A percentile compares a stretch with the other conserved stretches of the same genome.
These are phyloP conservation scores for Solanum etuberosum DNA, from an alignment of 257 asterid genomes.

Conservation along the genomic window DNA sequence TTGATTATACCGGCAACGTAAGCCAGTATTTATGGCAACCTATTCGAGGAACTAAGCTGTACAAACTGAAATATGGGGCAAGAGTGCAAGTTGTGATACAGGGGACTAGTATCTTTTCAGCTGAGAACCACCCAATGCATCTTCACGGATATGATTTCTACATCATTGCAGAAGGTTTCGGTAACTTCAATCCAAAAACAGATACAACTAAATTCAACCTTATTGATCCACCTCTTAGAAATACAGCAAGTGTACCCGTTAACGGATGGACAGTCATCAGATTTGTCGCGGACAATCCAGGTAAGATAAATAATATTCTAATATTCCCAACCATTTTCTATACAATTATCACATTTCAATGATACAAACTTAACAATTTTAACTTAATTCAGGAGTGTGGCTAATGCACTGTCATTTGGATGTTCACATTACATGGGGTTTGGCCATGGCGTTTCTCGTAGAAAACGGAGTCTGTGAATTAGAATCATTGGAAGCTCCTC, in stretches of 20 bases:
- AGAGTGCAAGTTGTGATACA: slow-evolving; percentile 73
- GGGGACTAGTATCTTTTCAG: slow-evolving; percentile 71
- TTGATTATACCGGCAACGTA: slow-evolving; percentile 80
- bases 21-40: slow-evolving; percentile 79
- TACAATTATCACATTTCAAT: background rate
- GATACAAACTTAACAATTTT: background rate
- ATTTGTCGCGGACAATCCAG: slow-evolving; percentile 92
- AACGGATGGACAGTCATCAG: slow-evolving; percentile 88
- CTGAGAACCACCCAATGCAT: slow-evolving; percentile 92
- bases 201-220: slow-evolving; percentile 67
- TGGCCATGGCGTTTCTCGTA: slow-evolving; percentile 72
- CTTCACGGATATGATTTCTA: slow-evolving; percentile 89
- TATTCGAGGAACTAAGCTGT: slow-evolving; percentile 39
- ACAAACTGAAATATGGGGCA: slow-evolving; percentile 59
- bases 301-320: slow-evolving; percentile 8
- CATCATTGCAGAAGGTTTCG: slow-evolving; percentile 74
- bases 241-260: slow-evolving; percentile 72
- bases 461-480: slow-evolving; percentile 54
- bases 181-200: slow-evolving; percentile 49
- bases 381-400: slow-evolving; percentile 54
- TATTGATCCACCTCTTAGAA: slow-evolving; percentile 71
- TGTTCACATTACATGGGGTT: slow-evolving; percentile 73
- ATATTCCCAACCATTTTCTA: background rate
- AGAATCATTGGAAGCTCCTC: slow-evolving; percentile 51
- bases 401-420: slow-evolving; percentile 90